phyloP scores from a whole-genome alignment of 352 stramenopile species.

The Globisporangium cederbergense region DNA sequence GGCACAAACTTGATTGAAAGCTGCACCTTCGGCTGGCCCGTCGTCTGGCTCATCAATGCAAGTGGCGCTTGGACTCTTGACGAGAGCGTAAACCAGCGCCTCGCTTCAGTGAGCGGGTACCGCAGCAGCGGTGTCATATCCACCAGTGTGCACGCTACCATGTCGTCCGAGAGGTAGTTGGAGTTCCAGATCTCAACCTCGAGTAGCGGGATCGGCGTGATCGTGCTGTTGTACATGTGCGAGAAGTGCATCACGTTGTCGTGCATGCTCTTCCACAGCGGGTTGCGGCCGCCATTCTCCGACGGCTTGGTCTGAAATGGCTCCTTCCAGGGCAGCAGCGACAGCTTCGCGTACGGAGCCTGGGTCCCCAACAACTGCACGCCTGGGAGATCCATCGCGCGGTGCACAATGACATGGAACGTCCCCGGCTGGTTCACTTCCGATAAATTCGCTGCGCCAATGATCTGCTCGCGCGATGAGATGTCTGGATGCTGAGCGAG shows the following conservation, averaged over 20 bases:
- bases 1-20: slow-evolving; percentile 79
- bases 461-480: slow-evolving; percentile 45
- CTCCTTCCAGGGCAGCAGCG: slow-evolving; percentile 82
- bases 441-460: slow-evolving; percentile 40
- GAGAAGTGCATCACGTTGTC: slow-evolving; percentile 83
- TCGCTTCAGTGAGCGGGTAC: slow-evolving; percentile 64
- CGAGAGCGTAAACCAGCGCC: slow-evolving; percentile 82
- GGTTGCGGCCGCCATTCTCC: slow-evolving; percentile 71
- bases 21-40: slow-evolving; percentile 57
- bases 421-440: slow-evolving; percentile 65
- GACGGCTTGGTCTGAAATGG: slow-evolving; percentile 73
- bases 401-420: slow-evolving; percentile 73
- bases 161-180: slow-evolving; percentile 79
- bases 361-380: slow-evolving; percentile 63
- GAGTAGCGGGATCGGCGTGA: slow-evolving; percentile 79
- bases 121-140: slow-evolving; percentile 81
- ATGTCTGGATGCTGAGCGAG: slow-evolving; percentile 57
- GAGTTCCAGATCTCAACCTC: slow-evolving; percentile 86
- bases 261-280: slow-evolving; percentile 65
- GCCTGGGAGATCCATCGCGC: slow-evolving; percentile 67
- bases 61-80: slow-evolving; percentile 39
- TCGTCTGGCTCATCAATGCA: slow-evolving; percentile 40
- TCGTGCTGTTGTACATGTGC: slow-evolving; percentile 88
- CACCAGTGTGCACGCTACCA: slow-evolving; percentile 72
- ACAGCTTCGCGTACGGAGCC: slow-evolving; percentile 70